A percentile compares a stretch with the other conserved stretches of the same genome.
phyloP scores from a whole-genome alignment of 768 basidiomycete species.

The Basidioascus undulatus region DNA sequence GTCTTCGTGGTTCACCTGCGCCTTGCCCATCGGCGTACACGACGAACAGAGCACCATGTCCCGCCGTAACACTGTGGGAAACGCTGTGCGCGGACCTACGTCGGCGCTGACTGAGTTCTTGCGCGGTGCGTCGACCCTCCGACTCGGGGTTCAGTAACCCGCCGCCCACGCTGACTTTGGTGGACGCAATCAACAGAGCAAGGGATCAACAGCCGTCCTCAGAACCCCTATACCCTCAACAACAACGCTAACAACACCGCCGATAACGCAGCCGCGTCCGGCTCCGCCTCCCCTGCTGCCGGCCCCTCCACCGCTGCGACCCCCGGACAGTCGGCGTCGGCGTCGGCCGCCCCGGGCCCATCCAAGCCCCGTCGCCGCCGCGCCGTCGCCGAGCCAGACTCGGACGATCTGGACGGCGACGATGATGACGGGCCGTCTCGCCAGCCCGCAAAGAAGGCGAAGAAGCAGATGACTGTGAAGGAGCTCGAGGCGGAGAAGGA shows the following conservation, averaged over 20 bases:
- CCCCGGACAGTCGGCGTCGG: background rate
- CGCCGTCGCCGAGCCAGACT: constrained; percentile 21
- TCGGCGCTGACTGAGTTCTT: constrained; percentile 66
- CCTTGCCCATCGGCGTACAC: too few relatives aligned
- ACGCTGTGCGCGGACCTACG: constrained; percentile 54
- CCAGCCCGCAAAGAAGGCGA: constrained; percentile 21
- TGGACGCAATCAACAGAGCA: constrained; percentile 21
- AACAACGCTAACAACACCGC: background rate
- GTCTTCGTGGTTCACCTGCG: too few relatives aligned
- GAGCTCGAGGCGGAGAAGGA: constrained; percentile 25
- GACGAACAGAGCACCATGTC: too few relatives aligned
- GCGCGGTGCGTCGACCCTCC: constrained; percentile 22
- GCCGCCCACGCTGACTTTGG: background rate
- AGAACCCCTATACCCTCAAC: constrained; percentile 2
- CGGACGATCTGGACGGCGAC: constrained; percentile 49
- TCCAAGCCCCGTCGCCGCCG: background rate
- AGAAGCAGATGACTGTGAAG: constrained; percentile 30
- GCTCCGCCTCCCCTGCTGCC: background rate
- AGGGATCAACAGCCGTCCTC: constrained; percentile 24
- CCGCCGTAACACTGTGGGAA: constrained; percentile 6
- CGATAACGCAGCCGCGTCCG: background rate
- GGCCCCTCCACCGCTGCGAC: background rate
- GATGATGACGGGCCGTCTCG: constrained; percentile 18
- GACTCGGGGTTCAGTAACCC: too few relatives aligned
- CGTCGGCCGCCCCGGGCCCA: background rate